phyloP scores from a whole-genome alignment of 441 rosid species.

The Dalechampia spathulata region DNA sequence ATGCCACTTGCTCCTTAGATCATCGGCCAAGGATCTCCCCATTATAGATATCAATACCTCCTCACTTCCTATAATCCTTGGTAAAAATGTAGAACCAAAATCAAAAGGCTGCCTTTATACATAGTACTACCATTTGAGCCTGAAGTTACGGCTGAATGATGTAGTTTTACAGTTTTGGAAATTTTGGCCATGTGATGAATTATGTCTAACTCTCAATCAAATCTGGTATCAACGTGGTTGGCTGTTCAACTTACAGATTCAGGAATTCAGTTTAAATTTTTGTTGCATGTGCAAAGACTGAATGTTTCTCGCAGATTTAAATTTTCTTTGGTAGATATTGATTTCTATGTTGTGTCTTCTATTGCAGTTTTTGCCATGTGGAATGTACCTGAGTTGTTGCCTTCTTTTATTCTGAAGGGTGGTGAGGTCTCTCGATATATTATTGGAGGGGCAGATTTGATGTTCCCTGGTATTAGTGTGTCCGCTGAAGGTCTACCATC shows the following conservation, averaged over 20 bases:
- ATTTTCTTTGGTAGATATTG: not conserved
- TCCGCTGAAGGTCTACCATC: conserved; percentile 62
- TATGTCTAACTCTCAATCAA: no score
- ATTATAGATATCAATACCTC: no score
- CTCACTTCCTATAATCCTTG: no score
- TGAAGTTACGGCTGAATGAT: no score
- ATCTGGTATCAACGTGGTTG: not conserved
- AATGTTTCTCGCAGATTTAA: not conserved
- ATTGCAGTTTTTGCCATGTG: conserved; percentile 87
- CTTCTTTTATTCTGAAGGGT: conserved; percentile 74
- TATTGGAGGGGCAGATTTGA: conserved; percentile 96
- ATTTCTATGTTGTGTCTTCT: not conserved
- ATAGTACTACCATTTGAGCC: no score
- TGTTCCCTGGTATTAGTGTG: conserved; percentile 86
- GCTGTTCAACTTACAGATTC: not conserved
- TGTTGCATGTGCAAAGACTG: not conserved
- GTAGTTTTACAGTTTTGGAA: no score
- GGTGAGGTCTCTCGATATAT: conserved; percentile 87
- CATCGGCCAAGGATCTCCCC: no score
- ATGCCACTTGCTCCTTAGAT: no score
- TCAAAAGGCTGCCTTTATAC: no score
- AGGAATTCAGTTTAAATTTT: not conserved
- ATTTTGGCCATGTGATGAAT: no score
- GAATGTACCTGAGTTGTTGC: conserved; percentile 78
- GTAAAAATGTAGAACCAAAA: no score